Base-by-base conservation (phyloP, 1,139 yeast species). In the Taphrina pruni region DNA sequence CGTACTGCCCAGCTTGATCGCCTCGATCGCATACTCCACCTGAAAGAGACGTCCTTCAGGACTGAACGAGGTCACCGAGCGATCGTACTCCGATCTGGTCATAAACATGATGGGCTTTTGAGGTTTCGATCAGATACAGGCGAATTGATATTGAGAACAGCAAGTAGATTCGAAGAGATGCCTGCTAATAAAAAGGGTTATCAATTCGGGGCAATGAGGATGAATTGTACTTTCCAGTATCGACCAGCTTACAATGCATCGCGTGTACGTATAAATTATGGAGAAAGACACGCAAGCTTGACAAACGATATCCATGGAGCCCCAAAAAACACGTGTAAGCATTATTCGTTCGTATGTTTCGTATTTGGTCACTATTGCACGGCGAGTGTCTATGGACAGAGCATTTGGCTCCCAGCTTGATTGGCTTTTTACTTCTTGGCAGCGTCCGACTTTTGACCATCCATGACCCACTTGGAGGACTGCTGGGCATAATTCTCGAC, bases 21-120 rank as follows among this genome's bases (percentile, higher is more conserved):
- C 99, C 80, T 95, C 99, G 67, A 94, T 83, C 14, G 99, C 95
- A 80, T 95, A 95, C 79, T 95, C 99, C 60, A 95, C 99, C 81
- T 95, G 99, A 81, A 95, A 95, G 72, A 95, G 83, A 78, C 99
- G 89, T 43, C 99, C 99, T 79, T 95, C 99, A 17, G 99, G 99
- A 0, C 98, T 93, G 80, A 95, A 95, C 7, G 99, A 94, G 77
- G 96, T 89, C 69, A 95, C 99, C 73, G 99, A 99, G 80, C 99
- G 90, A 79, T 95, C 99, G 80, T 95, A 95, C 84, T 95, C 99
- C 81, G 97, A 90, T 88, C 99, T 88, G 36, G 99, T 95, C 75
- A 95, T 86, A 81, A 95, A 95, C 99, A 94, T 94, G 69, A 50
- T 72, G 60, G 51, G 38, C 32, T 20, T 36, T n/a, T 7, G 11